These are phyloP conservation scores for Lipomyces anomalus DNA, from an alignment of 805 yeast genomes.

Conservation along the genomic window DNA sequence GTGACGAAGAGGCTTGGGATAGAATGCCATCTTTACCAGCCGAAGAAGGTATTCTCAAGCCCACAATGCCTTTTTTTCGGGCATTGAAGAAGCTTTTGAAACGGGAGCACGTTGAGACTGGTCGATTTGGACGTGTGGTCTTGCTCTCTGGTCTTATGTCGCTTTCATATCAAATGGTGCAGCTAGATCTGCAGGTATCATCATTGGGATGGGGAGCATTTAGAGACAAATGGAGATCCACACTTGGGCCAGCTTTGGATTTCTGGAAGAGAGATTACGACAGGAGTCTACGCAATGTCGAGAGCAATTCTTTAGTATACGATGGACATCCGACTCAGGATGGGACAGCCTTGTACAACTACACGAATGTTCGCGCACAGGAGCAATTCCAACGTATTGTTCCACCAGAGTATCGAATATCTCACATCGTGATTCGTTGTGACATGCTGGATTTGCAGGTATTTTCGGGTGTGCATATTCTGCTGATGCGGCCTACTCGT, in stretches of 20 bases:
- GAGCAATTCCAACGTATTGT: conserved; percentile 12
- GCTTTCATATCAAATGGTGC: conserved; percentile 66
- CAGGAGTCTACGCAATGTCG: conserved; percentile 15
- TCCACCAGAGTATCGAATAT: conserved; percentile 24
- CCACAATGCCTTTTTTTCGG: conserved; percentile 43
- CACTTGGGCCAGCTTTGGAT: conserved; percentile 63
- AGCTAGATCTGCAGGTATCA: conserved; percentile 57
- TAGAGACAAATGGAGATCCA: conserved; percentile 61
- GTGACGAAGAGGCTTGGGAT: conserved; percentile 58
- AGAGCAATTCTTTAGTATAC: too few species aligned
- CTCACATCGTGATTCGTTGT: conserved; percentile 42
- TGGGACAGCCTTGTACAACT: too few species aligned
- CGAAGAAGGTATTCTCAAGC: conserved; percentile 25
- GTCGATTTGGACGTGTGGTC: conserved; percentile 61
- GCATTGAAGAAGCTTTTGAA: conserved; percentile 55
- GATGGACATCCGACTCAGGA: too few species aligned
- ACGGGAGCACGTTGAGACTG: conserved; percentile 43
- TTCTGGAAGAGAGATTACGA: conserved; percentile 47
- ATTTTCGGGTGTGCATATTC: conserved; percentile 75
- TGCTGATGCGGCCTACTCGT: conserved; percentile 63
- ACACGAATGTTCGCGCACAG: too few species aligned
- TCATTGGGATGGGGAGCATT: conserved; percentile 40
- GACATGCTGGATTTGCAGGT: conserved; percentile 75
- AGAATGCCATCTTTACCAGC: too few species aligned
- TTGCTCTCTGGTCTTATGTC: conserved; percentile 62